Evolutionary conservation across 768 basidiomycete species (phyloP).

Genomic region (Suillus alpinus): DNA sequence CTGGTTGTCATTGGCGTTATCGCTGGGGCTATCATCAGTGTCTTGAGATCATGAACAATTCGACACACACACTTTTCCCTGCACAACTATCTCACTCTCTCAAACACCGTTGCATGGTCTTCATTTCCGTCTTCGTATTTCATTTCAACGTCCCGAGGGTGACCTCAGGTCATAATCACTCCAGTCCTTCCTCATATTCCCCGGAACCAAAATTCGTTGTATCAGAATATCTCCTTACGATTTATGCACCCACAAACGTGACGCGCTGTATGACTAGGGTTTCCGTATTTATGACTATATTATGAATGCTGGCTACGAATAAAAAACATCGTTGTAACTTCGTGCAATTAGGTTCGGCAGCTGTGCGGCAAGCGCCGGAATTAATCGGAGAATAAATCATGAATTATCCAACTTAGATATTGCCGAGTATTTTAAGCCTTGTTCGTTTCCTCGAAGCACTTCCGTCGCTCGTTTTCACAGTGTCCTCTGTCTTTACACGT

Average conservation of each 20-base stretch:
- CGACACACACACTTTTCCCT: not conserved
- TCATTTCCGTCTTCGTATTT: slow-evolving; percentile 3
- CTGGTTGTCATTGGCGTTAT: slow-evolving; percentile 5
- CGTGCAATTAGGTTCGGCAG: not conserved
- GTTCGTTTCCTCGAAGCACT: slow-evolving; percentile 7
- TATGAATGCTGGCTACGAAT: slow-evolving; percentile 2
- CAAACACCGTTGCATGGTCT: not conserved
- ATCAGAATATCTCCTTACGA: not conserved
- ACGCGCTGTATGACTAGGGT: slow-evolving; percentile 7
- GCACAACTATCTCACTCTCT: not conserved
- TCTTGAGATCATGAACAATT: slow-evolving; percentile 5
- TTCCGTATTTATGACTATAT: slow-evolving; percentile 9
- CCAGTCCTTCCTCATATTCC: not conserved
- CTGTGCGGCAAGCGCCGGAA: not conserved
- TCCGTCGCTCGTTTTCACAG: slow-evolving; percentile 25
- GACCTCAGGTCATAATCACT: not conserved
- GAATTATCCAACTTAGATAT: slow-evolving; percentile 3
- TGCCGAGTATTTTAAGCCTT: slow-evolving; percentile 10
- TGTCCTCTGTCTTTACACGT: slow-evolving; percentile 13
- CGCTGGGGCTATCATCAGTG: slow-evolving; percentile 4
- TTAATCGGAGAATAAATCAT: slow-evolving; percentile 25
- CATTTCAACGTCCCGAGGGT: not conserved
- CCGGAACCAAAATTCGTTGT: not conserved
- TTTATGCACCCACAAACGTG: not conserved
- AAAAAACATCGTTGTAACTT: not conserved